Evolutionary conservation across 1,284 basidiomycete species (phyloP).

Genomic region (Austroboletus novae-zelandiae): DNA sequence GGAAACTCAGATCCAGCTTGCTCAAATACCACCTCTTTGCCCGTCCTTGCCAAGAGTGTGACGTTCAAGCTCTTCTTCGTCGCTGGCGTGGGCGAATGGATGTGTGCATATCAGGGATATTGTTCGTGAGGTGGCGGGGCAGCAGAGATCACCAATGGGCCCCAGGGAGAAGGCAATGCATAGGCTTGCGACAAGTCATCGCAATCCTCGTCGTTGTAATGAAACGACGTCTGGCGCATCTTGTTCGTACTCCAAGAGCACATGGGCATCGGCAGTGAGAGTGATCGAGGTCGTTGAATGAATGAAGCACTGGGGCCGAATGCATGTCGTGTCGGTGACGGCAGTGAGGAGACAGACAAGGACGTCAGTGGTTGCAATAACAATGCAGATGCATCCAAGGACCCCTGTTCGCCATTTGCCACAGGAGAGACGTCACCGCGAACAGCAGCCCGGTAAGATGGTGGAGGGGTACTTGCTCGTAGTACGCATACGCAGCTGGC

Average conservation of each 20-base stretch:
- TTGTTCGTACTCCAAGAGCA: constrained; percentile 3
- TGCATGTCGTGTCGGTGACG: constrained; percentile 6
- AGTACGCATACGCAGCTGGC: constrained; percentile 26
- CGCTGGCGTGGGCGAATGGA: too few relatives aligned
- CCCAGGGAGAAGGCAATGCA: constrained; percentile 30
- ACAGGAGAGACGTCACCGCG: not conserved
- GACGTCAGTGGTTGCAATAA: constrained; percentile 22
- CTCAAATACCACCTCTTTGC: too few relatives aligned
- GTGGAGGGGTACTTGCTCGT: constrained; percentile 27
- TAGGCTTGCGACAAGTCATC: constrained; percentile 27
- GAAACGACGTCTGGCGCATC: constrained; percentile 14
- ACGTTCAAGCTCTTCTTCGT: too few relatives aligned
- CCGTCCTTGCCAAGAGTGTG: too few relatives aligned
- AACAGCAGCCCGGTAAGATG: constrained; percentile 20
- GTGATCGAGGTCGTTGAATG: constrained; percentile 14
- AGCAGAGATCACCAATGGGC: constrained; percentile 22
- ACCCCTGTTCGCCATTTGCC: constrained; percentile 1
- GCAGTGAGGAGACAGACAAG: constrained; percentile 8
- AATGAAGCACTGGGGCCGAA: constrained; percentile 16
- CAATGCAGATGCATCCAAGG: not conserved
- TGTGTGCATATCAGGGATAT: too few relatives aligned
- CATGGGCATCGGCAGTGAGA: constrained; percentile 19
- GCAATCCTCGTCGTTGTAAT: constrained; percentile 14
- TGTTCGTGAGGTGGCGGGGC: constrained; percentile 11
- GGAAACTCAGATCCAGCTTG: too few relatives aligned